Percentiles rank a stretch among this genome's conserved stretches.
phyloP scores from a whole-genome alignment of 768 basidiomycete genomes.

The Calocybe cyanea region DNA sequence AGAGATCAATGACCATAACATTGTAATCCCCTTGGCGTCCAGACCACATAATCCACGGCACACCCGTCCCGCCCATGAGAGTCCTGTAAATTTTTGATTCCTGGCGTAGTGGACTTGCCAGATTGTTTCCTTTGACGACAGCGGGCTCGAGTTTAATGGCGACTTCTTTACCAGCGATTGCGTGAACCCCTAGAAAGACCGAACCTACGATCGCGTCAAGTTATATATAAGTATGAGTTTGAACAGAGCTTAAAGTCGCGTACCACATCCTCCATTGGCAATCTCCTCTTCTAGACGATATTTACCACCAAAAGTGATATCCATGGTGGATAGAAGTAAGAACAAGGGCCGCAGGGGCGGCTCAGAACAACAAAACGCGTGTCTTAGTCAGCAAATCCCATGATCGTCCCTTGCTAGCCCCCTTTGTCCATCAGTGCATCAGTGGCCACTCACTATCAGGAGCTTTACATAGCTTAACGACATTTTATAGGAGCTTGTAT shows the following conservation, averaged over 20 bases:
- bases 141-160: constrained; percentile 82
- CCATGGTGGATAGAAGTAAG: constrained; percentile 20
- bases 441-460: no score
- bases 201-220: constrained; percentile 45
- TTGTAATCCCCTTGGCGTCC: constrained; percentile 93
- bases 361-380: constrained; percentile 16
- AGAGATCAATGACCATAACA: constrained; percentile 95
- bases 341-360: not conserved
- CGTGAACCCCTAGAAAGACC: constrained; percentile 76
- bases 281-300: constrained; percentile 79
- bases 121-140: constrained; percentile 30
- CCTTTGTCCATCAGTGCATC: no score
- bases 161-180: constrained; percentile 78
- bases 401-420: no score
- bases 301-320: constrained; percentile 64
- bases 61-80: constrained; percentile 83
- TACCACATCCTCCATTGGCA: constrained; percentile 77
- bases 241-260: constrained; percentile 18
- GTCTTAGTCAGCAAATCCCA: constrained; percentile 21
- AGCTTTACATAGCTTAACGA: no score
- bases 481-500: no score
- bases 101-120: constrained; percentile 69
- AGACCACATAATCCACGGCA: constrained; percentile 91
- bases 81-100: constrained; percentile 92
- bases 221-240: not conserved